These are phyloP conservation scores for Xylaria hypoxylon DNA, from an alignment of 2,329 filamentous ascomycete species.

Conservation along the genomic window DNA sequence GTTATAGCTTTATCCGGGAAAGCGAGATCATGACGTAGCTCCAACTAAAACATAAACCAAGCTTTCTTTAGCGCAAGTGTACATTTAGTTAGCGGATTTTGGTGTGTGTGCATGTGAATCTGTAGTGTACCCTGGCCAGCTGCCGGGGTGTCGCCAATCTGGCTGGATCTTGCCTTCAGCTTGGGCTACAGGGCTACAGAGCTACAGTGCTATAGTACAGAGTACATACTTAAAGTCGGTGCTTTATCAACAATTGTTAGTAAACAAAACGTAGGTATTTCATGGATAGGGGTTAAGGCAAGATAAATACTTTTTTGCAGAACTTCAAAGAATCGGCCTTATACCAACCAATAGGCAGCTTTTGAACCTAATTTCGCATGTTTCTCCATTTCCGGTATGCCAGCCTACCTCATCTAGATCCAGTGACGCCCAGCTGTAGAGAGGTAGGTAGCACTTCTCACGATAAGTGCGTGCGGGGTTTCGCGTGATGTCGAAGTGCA, in stretches of 20 bases:
- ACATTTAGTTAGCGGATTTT: neutral
- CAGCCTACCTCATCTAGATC: conserved; percentile 17
- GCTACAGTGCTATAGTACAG: too few relatives aligned
- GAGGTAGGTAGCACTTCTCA: conserved; percentile 13
- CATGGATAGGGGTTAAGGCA: neutral
- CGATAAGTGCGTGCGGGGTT: conserved; percentile 4
- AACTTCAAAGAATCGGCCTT: neutral
- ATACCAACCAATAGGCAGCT: neutral
- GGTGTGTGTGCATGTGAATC: neutral
- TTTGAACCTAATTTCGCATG: neutral
- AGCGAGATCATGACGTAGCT: conserved; percentile 19
- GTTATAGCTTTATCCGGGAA: neutral
- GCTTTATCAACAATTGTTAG: neutral
- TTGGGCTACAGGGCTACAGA: too few relatives aligned
- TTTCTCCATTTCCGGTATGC: conserved; percentile 7
- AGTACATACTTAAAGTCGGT: too few relatives aligned
- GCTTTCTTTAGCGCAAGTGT: conserved; percentile 20
- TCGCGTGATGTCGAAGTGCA: conserved; percentile 30
- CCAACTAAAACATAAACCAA: conserved; percentile 21
- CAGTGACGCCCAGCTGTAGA: conserved; percentile 29
- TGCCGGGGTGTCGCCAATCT: neutral
- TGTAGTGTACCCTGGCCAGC: conserved; percentile 3
- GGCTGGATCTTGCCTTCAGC: too few relatives aligned
- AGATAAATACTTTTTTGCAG: neutral
- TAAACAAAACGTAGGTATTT: neutral